Evolutionary conservation across 352 stramenopile genomes (phyloP).

Genomic region (Globisporangium echinulatum): DNA sequence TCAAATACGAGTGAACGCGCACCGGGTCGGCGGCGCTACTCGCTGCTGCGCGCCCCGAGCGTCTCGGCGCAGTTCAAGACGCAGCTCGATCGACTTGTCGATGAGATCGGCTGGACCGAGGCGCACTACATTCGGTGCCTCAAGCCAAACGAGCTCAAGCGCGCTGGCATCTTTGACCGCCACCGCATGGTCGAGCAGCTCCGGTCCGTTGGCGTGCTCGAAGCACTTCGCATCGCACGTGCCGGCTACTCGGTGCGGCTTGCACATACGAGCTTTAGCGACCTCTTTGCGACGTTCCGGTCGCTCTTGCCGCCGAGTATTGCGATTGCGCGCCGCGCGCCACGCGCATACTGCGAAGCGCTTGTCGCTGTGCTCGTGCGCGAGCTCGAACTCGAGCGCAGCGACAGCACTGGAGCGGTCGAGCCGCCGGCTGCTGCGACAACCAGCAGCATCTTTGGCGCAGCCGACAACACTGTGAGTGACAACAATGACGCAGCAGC

Average conservation of each 20-base stretch:
- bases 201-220: constrained; percentile 94
- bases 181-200: constrained; percentile 96
- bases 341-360: constrained; percentile 14
- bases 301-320: constrained; percentile 20
- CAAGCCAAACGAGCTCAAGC: constrained; percentile 95
- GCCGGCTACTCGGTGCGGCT: constrained; percentile 95
- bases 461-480: not conserved
- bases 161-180: constrained; percentile 52
- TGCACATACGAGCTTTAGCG: constrained; percentile 88
- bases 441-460: constrained; percentile 3
- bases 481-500: constrained; percentile 4
- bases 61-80: constrained; percentile 90
- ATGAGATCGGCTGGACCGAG: constrained; percentile 91
- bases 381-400: constrained; percentile 4
- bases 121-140: constrained; percentile 98
- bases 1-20: constrained; percentile 7
- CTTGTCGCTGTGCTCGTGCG: constrained; percentile 6
- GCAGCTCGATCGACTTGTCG: constrained; percentile 92
- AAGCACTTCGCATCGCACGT: constrained; percentile 92
- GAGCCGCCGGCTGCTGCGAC: not conserved
- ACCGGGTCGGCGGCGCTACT: constrained; percentile 30
- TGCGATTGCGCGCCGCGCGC: constrained; percentile 20
- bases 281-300: constrained; percentile 63
- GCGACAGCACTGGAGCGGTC: not conserved
- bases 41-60: constrained; percentile 57